These are phyloP conservation scores for Talaromyces sp. DNA, from an alignment of 2,329 filamentous ascomycete species.

Conservation along the genomic window DNA sequence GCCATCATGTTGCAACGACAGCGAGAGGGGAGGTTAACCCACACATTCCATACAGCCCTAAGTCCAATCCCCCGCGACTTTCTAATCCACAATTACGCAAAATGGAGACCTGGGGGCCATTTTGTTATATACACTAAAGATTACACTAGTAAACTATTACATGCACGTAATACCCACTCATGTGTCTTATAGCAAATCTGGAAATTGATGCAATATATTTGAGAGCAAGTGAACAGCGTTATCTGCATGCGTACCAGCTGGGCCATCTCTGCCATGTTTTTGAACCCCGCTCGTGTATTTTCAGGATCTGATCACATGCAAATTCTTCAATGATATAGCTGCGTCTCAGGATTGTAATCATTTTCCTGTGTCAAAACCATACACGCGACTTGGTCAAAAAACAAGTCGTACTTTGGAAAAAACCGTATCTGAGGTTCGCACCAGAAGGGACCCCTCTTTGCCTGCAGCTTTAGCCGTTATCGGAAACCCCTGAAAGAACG, in stretches of 20 bases:
- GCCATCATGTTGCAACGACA: background rate
- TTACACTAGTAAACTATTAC: background rate
- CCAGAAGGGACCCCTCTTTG: background rate
- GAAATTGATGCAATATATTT: background rate
- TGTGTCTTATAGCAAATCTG: background rate
- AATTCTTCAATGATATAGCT: background rate
- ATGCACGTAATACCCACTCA: background rate
- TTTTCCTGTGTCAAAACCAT: background rate
- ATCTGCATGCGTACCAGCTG: background rate
- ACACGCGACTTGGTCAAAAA: background rate
- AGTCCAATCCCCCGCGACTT: background rate
- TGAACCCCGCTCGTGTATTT: background rate
- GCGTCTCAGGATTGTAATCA: background rate
- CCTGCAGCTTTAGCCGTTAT: background rate
- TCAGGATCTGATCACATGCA: background rate
- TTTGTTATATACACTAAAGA: background rate
- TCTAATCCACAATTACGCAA: background rate
- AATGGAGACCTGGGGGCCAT: background rate
- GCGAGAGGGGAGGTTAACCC: background rate
- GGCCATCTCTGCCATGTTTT: background rate
- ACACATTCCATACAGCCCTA: background rate
- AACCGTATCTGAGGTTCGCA: background rate
- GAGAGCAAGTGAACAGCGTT: background rate
- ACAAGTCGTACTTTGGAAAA: background rate
- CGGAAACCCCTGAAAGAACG: background rate